These are phyloP conservation scores for Myrica gale DNA, from an alignment of 306 rosid species.

Conservation along the genomic window DNA sequence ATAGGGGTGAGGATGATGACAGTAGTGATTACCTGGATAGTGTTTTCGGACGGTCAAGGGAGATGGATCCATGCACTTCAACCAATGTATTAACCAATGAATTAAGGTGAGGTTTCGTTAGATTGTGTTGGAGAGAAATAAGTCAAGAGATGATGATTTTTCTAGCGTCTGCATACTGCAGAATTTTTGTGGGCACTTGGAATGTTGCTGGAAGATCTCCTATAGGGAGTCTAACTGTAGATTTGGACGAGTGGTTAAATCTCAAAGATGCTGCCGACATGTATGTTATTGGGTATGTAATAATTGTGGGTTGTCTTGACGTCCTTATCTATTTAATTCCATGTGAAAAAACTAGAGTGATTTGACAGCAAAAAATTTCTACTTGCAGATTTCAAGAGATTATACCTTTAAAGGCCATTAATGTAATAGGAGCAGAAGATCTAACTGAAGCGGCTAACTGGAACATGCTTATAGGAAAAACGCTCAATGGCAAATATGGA, in stretches of 20 bases:
- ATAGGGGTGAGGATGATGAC: slow-evolving; percentile 51
- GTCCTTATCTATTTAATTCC: not conserved
- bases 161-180: slow-evolving; percentile 24
- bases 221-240: slow-evolving; percentile 73
- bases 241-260: slow-evolving; percentile 84
- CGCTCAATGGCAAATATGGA: slow-evolving; percentile 53
- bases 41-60: slow-evolving; percentile 44
- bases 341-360: not conserved
- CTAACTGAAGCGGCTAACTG: slow-evolving; percentile 69
- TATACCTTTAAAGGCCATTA: slow-evolving; percentile 75
- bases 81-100: slow-evolving; percentile 57
- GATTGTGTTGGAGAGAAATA: slow-evolving; percentile 10
- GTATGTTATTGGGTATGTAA: slow-evolving; percentile 86
- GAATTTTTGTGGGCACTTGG: slow-evolving; percentile 94
- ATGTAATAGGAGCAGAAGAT: slow-evolving; percentile 84
- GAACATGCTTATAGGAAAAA: slow-evolving; percentile 71
- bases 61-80: slow-evolving; percentile 63
- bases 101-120: slow-evolving; percentile 51
- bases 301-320: not conserved
- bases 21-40: slow-evolving; percentile 37
- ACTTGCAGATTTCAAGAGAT: slow-evolving; percentile 79
- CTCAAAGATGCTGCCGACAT: slow-evolving; percentile 82
- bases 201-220: slow-evolving; percentile 91
- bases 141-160: not conserved
- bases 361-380: not conserved